Base-by-base conservation (phyloP, 2,329 filamentous ascomycete genomes). In the Meredithiella fracta region DNA sequence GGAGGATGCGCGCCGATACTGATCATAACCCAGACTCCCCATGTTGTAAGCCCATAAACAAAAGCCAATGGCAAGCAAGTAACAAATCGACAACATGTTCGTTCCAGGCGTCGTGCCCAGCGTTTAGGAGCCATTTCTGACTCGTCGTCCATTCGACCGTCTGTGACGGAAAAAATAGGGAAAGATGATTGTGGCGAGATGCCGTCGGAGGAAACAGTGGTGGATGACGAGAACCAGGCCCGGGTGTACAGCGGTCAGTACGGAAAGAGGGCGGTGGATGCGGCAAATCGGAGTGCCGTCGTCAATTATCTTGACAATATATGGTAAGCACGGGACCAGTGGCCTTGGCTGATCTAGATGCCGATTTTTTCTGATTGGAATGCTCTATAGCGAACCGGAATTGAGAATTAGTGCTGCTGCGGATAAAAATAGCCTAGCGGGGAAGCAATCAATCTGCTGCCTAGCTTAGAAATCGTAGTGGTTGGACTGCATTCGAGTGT, bases 61-160 rank as follows among this genome's bases (percentile, higher is more conserved):
- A 97, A 95, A 26, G 73, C 73, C 17, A 97, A 75, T n/a, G 91
- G 91, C 62, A 94, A 86, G 68, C 89, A 95, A 25, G 80, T 86
- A 54, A 85, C 75, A 59, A 81, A 78, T 47, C 76, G 72, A 71
- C 90, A 97, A 74, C 89, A 96, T 65, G 79, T 83, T 52, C 89
- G 84, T 74, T 96, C 90, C 63, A 86, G 55, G 66, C 76, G 79
- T 61, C 85, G 76, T 51, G 79, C 83, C 73, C 79, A 85, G 64
- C 78, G 74, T 63, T 76, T 76, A 34, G 57, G 54, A 65, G 73
- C 68, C 75, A 80, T 80, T 61, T 65, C 57, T 54, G 58, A 51
- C 56, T 72, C 59, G 62, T 65, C 58, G 65, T 59, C 57, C 57
- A 59, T 59, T 51, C 57, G 57, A 53, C 37, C 44, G 14, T 26